Evolutionary conservation across 495 filamentous ascomycete species (phyloP), one percentile per base, ranked within the genome.

Genomic region (Trichoderma erinaceum): DNA sequence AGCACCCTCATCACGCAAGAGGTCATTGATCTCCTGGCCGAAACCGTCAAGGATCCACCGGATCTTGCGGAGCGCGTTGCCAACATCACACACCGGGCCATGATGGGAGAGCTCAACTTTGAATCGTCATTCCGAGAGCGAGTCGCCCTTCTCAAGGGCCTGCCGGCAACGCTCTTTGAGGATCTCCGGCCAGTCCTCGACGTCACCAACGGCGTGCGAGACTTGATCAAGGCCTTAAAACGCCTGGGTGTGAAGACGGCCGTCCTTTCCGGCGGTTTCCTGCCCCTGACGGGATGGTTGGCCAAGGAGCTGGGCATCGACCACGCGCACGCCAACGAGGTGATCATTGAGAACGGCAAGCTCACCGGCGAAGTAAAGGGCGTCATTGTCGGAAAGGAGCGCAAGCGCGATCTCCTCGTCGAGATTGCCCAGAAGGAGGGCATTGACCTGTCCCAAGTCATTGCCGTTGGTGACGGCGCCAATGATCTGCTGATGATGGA

Each of bases 61-160:
- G 90, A 90, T 58, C 84, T 93, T 13, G 89, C 78, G 41, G 78
- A 74, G 15, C 74, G 80, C 61, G 77, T 85, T 1, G 78, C 81
- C 25, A 87, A 87, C 69, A 97, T 99, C 75, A 99, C 95, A 4
- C 88, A 87, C 63, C 88, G 92, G 21, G 94, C 95, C 38, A 99
- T 99, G 95, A 88, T 93, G 70, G 95, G 95, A 61, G 95, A 98
- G 75, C 83, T 97, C n/a, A 94, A 98, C 75, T 99, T 99, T 71
- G 86, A 92, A 32, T 82, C 86, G 13, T 91, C 89, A 1, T 86
- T 99, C 70, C 86, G 85, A 50, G 89, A 89, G 74, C 87, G 95
- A 12, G 91, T 93, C 29, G 82, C 82, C 58, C 83, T 98, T 38
- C 84, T 99, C 12, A 90, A 89, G 69, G 93, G 93, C 32, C 86